These are phyloP conservation scores for Crucibulum laeve DNA, from an alignment of 768 basidiomycete species.

Conservation along the genomic window DNA sequence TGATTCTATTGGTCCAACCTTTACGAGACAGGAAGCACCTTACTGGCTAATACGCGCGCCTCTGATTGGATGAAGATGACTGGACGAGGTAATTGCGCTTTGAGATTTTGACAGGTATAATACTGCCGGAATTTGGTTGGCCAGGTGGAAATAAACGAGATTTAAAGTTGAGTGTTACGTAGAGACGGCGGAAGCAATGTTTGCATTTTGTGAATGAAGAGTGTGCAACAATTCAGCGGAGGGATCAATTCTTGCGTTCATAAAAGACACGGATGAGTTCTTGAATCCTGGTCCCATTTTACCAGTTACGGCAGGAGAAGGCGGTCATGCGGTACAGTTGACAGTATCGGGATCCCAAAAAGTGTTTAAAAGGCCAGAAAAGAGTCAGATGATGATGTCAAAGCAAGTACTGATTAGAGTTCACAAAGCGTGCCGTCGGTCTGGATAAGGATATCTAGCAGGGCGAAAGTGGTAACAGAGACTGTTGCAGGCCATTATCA, in stretches of 20 bases:
- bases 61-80: too few relatives aligned
- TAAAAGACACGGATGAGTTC: conserved; percentile 2
- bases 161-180: conserved; percentile 2
- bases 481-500: neutral
- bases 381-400: conserved; percentile 13
- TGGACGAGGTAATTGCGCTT: too few relatives aligned
- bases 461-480: neutral
- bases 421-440: conserved; percentile 9
- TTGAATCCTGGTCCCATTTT: neutral
- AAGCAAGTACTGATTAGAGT: conserved; percentile 6
- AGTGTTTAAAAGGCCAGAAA: conserved; percentile 1
- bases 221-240: neutral
- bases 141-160: conserved; percentile 2
- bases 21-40: too few relatives aligned
- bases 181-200: neutral
- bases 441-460: conserved; percentile 2
- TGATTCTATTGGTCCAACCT: too few relatives aligned
- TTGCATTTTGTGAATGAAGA: neutral
- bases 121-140: neutral
- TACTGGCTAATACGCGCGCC: too few relatives aligned
- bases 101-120: too few relatives aligned
- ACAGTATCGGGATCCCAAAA: neutral
- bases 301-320: neutral
- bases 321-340: neutral
- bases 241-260: conserved; percentile 1